A percentile compares a stretch with the other conserved stretches of the same genome.
phyloP scores from a whole-genome alignment of 495 filamentous ascomycete species.

The Tuber aestivum region DNA sequence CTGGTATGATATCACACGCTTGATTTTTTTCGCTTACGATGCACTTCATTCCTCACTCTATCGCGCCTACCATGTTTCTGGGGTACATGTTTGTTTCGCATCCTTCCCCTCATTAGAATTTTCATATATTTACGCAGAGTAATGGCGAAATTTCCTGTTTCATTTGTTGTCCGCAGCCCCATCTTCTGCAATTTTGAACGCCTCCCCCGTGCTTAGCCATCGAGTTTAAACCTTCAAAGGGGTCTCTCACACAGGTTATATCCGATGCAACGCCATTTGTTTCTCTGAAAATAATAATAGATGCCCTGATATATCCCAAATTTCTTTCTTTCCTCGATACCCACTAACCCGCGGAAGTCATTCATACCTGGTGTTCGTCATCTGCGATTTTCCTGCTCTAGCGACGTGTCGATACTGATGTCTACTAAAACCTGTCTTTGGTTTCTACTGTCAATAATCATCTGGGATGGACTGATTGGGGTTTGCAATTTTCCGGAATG shows the following conservation, averaged over 20 bases:
- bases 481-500: background rate
- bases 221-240: background rate
- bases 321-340: background rate
- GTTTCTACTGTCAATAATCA: background rate
- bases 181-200: background rate
- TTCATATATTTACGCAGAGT: background rate
- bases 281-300: background rate
- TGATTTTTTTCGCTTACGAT: background rate
- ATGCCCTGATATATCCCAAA: background rate
- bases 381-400: background rate
- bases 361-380: background rate
- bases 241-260: background rate
- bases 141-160: background rate
- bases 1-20: background rate
- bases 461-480: background rate
- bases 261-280: background rate
- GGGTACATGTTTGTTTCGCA: background rate
- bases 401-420: background rate
- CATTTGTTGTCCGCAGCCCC: background rate
- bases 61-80: background rate
- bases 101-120: too few relatives aligned
- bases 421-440: background rate
- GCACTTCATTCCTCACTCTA: background rate
- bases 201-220: background rate
- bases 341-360: background rate